Evolutionary conservation across 208 protist genomes (phyloP).

Genomic region (Sergeia podlipaevii): DNA sequence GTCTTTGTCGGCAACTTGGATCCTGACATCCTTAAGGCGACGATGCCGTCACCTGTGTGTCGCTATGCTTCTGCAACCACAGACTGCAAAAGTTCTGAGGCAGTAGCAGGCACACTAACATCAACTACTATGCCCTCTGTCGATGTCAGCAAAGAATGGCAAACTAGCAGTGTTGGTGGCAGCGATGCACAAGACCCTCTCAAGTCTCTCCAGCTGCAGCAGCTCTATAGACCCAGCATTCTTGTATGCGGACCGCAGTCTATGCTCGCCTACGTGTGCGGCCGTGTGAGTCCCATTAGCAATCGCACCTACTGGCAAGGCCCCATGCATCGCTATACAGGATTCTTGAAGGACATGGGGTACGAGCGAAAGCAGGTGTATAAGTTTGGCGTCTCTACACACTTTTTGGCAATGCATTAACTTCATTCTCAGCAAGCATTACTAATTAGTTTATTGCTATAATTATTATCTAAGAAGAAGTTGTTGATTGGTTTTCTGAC

Average conservation of each 20-base stretch:
- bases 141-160: no score
- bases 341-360: slow-evolving; percentile 85
- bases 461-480: no score
- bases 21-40: slow-evolving; percentile 37
- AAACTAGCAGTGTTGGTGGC: no score
- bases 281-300: slow-evolving; percentile 49
- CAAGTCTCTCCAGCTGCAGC: no score
- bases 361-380: slow-evolving; percentile 78
- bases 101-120: no score
- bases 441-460: no score
- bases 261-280: slow-evolving; percentile 69
- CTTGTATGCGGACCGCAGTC: slow-evolving; percentile 78
- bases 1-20: slow-evolving; percentile 74
- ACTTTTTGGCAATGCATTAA: slow-evolving; percentile 71
- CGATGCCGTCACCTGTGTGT: slow-evolving; percentile 39
- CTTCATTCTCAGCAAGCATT: no score
- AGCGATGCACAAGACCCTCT: no score
- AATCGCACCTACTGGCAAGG: slow-evolving; percentile 81
- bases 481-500: no score
- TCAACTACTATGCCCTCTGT: no score
- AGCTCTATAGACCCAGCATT: slow-evolving; percentile 37
- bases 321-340: slow-evolving; percentile 62
- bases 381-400: slow-evolving; percentile 87
- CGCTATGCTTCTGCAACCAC: no score
- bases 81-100: no score